A percentile compares a stretch with the other conserved stretches of the same genome.
Evolutionary conservation across 2,329 filamentous ascomycete genomes (phyloP).

Genomic region (Cytospora leucostoma): DNA sequence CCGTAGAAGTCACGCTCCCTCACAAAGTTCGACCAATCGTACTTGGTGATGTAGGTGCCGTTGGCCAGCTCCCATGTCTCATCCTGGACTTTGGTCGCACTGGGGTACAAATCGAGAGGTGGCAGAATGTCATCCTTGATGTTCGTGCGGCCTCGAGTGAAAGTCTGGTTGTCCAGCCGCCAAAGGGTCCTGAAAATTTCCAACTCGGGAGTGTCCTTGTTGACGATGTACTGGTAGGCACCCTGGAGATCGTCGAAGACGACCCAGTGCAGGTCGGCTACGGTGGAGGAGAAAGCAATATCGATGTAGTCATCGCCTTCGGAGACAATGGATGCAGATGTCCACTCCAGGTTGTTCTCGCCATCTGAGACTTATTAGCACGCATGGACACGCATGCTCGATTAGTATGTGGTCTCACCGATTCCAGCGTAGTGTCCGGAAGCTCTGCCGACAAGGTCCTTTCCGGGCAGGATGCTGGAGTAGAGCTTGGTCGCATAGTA

Average conservation of each 20-base stretch:
- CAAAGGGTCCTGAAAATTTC: slow-evolving; percentile 54
- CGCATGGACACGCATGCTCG: not conserved
- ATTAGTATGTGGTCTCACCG: slow-evolving; percentile 30
- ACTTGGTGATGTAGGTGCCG: slow-evolving; percentile 54
- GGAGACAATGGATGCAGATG: slow-evolving; percentile 45
- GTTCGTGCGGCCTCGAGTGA: slow-evolving; percentile 48
- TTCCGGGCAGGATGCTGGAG: slow-evolving; percentile 32
- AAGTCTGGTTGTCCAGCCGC: slow-evolving; percentile 51
- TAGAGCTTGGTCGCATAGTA: slow-evolving; percentile 28
- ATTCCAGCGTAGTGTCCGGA: slow-evolving; percentile 38
- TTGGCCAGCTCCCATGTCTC: slow-evolving; percentile 53
- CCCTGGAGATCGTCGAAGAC: slow-evolving; percentile 50
- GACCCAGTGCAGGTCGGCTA: slow-evolving; percentile 55
- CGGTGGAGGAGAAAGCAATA: slow-evolving; percentile 47
- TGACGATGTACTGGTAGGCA: slow-evolving; percentile 59
- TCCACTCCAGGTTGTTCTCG: slow-evolving; percentile 49
- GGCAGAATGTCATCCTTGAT: slow-evolving; percentile 49
- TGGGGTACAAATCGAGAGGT: slow-evolving; percentile 44
- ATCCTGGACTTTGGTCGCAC: slow-evolving; percentile 52
- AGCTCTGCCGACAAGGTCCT: slow-evolving; percentile 36
- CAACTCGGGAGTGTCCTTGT: slow-evolving; percentile 48
- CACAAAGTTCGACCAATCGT: slow-evolving; percentile 41
- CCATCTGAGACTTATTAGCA: slow-evolving; percentile 44
- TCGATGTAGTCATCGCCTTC: slow-evolving; percentile 42
- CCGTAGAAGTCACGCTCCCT: slow-evolving; percentile 49